Evolutionary conservation across 495 filamentous ascomycete genomes (phyloP), one percentile per base, ranked within the genome.

Genomic region (Aspergillus heteromorphus): DNA sequence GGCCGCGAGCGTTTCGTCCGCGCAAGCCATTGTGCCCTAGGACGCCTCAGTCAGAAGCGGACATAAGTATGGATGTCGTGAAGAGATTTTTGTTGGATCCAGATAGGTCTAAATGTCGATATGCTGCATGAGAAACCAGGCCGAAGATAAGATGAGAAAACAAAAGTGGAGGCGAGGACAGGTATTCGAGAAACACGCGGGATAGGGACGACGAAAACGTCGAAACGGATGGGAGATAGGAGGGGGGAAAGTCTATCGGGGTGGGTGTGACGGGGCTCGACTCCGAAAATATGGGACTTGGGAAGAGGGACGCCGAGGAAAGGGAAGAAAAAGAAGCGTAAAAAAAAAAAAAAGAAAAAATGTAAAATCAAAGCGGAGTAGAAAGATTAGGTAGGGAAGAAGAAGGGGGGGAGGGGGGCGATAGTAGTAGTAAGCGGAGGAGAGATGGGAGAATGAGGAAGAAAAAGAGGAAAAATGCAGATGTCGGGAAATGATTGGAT

Each of bases 1-100:
- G 42, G 81, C 84, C 61, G 77, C 76, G 61, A 87, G 73, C 48
- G 82, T 80, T 55, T 82, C 76, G 61, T 86, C 79, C 70, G 79
- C 78, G 67, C 66, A 65, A 70, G 72, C 75, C 82, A 85, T 84
- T 64, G 61, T 75, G 73, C 68, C 72, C 68, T 73, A 54, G 36
- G 48, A 42, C 43, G 30, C 41, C 56, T 73, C 49, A 63, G 62
- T 65, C 56, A 60, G 53, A 47, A 58, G 58, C 58, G 56, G 48
- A 67, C 62, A 60, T 60, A 66, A 57, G 58, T 56, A 55, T 48
- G 16, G 25, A 40, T 11, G 54, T 48, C 31, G 51, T 17, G 49
- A 38, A 51, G 52, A 40, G 4, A n/a, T 56, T 49, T 51, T 27
- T 42, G 38, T 17, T 30, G 13, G 21, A 36, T 49, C 21, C 40